A percentile compares a stretch with the other conserved stretches of the same genome.
Evolutionary conservation across 371 early-diverging fungal genomes (phyloP).

Genomic region (Apophysomyces elegans): DNA sequence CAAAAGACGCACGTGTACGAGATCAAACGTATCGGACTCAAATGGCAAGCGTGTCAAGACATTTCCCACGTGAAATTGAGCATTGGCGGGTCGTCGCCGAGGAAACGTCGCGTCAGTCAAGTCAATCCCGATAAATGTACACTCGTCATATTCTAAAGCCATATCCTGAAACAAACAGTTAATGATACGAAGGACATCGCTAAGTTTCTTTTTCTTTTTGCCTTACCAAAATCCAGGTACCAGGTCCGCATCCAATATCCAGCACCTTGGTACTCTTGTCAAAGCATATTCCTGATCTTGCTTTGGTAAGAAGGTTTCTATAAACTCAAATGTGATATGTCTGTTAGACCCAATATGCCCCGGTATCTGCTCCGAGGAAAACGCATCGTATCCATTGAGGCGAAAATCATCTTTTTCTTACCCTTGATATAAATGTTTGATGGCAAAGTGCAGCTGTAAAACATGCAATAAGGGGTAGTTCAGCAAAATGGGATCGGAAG

Average conservation of each 20-base stretch:
- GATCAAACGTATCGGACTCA: constrained; percentile 61
- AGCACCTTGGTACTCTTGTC: constrained; percentile 24
- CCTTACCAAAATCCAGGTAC: constrained; percentile 57
- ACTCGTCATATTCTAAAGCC: constrained; percentile 57
- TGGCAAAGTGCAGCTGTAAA: constrained; percentile 1
- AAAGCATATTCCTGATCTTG: neutral
- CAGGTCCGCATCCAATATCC: constrained; percentile 53
- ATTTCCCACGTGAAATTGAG: constrained; percentile 50
- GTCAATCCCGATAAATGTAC: constrained; percentile 59
- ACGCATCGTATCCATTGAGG: neutral
- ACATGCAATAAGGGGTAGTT: too few relatives aligned
- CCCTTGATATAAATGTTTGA: constrained; percentile 1
- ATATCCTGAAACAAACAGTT: constrained; percentile 41
- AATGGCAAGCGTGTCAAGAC: constrained; percentile 57
- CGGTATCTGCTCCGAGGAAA: neutral
- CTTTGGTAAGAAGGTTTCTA: neutral
- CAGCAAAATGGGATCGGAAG: neutral
- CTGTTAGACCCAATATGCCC: too few relatives aligned
- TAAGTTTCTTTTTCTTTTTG: constrained; percentile 9
- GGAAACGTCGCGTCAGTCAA: constrained; percentile 62
- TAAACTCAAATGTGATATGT: too few relatives aligned
- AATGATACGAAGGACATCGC: neutral
- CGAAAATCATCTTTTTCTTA: neutral
- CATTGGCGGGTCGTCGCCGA: constrained; percentile 49
- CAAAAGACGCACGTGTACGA: constrained; percentile 59